Evolutionary conservation across 805 yeast genomes (phyloP), one percentile per base, ranked within the genome.

Genomic region (Saturnispora serradocipensis): DNA sequence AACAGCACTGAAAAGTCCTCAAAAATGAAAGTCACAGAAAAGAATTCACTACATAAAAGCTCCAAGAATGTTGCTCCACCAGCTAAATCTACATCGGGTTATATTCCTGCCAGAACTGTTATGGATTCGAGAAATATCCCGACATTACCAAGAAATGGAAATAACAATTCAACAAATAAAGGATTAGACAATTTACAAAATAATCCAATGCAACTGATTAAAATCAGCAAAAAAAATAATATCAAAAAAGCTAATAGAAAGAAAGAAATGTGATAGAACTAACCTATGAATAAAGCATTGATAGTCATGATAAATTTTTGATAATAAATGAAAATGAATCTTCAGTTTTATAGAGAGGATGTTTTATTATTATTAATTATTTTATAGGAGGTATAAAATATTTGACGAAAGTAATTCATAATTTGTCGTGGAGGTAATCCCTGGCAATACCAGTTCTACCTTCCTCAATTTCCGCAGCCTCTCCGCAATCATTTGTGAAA

Each of bases 371-470:
- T 20, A n/a, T 38, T 18, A 7, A 18, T 18, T 20, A 18, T 38
- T 38, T 38, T 38, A 38, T 38, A 38, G 20, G 13, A 18, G 22
- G 13, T 38, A 38, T 16, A 20, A 38, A 38, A 38, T 38, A 38
- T 18, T n/a, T 10, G 22, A 18, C 9, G 42, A 38, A 20, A 18
- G 42, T 38, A 40, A 40, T 40, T 11, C 24, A 22, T 25, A 15
- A 20, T 22, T 43, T 49, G 36, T 49, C 52, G 43, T 44, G 48
- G 5, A 20, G 69, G 44, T 91, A 93, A 2, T 93, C 95, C 58
- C 98, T 74, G 2, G 99, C 99, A 51, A 91, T 79, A 39, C 99
- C 99, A 2, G 78, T 73, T 45, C 84, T 73, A 1, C 99, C 99
- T 56, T 84, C 82, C 62, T 89, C 96, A 0, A 88, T 75, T 0